Evolutionary conservation across 202 grass and related monocot genomes (phyloP).

Genomic region (Schoenoplectus triqueter): DNA sequence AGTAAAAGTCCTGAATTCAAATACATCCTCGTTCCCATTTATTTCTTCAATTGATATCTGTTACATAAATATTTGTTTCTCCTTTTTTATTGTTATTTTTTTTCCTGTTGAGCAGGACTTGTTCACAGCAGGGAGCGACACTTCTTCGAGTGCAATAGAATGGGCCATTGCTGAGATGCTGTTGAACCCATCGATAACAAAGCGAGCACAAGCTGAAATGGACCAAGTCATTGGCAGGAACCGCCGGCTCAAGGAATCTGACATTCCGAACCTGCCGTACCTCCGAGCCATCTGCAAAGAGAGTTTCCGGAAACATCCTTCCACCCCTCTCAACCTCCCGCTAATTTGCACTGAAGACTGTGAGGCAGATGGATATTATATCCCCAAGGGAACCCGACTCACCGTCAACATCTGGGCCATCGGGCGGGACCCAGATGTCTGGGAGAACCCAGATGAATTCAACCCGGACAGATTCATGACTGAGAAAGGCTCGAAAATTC

Average conservation of each 20-base stretch:
- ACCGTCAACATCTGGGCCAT: constrained; percentile 51
- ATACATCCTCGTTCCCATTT: neutral
- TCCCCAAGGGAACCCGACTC: constrained; percentile 45
- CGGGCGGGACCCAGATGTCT: constrained; percentile 35
- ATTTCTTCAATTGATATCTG: neutral
- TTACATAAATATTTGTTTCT: neutral
- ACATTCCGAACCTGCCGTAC: constrained; percentile 38
- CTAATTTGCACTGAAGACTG: constrained; percentile 42
- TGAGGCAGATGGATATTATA: constrained; percentile 37
- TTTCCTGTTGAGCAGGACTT: constrained; percentile 36
- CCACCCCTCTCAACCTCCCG: constrained; percentile 29
- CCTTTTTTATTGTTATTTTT: neutral
- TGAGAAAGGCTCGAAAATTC: constrained; percentile 10
- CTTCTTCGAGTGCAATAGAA: constrained; percentile 42
- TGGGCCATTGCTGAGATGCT: constrained; percentile 54
- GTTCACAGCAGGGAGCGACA: constrained; percentile 50
- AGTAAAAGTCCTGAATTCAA: neutral
- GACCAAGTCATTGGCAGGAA: constrained; percentile 27
- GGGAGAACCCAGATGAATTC: constrained; percentile 51
- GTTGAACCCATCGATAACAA: constrained; percentile 16
- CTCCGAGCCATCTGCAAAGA: constrained; percentile 43
- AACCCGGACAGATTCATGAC: constrained; percentile 47
- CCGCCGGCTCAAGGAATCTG: constrained; percentile 20
- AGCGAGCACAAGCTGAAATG: constrained; percentile 44
- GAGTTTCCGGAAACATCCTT: constrained; percentile 37